phyloP scores from a whole-genome alignment of 1,284 basidiomycete species.

The Ceratobasidium papillatum region DNA sequence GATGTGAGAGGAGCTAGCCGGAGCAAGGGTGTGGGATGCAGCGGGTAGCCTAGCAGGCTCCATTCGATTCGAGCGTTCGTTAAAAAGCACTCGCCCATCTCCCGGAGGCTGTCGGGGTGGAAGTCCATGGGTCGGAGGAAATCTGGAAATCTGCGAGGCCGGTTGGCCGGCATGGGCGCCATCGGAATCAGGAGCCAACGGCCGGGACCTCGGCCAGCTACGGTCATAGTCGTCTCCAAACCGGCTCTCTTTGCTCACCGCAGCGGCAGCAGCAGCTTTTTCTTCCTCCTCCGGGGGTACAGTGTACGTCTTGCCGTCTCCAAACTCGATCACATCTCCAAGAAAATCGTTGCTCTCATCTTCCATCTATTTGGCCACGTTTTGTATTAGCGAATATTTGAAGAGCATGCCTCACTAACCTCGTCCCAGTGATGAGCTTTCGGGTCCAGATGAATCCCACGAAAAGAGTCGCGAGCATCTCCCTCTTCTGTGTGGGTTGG shows the following conservation, averaged over 20 bases:
- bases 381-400: not conserved
- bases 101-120: slow-evolving; percentile 49
- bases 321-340: slow-evolving; percentile 90
- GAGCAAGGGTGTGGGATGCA: slow-evolving; percentile 38
- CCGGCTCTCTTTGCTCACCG: slow-evolving; percentile 77
- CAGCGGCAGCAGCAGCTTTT: slow-evolving; percentile 45
- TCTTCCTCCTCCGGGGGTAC: slow-evolving; percentile 63
- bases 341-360: slow-evolving; percentile 92
- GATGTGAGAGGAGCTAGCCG: slow-evolving; percentile 25
- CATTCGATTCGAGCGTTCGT: slow-evolving; percentile 84
- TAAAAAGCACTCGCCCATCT: slow-evolving; percentile 74
- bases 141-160: slow-evolving; percentile 53
- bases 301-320: slow-evolving; percentile 88
- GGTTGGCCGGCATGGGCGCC: slow-evolving; percentile 47
- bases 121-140: slow-evolving; percentile 43
- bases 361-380: slow-evolving; percentile 65
- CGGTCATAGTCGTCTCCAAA: slow-evolving; percentile 91
- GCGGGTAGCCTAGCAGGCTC: slow-evolving; percentile 60
- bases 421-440: slow-evolving; percentile 97
- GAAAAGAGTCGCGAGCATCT: slow-evolving; percentile 88
- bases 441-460: slow-evolving; percentile 88
- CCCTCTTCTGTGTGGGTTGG: slow-evolving; percentile 6
- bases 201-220: slow-evolving; percentile 76
- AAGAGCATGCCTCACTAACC: slow-evolving; percentile 61
- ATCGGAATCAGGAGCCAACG: slow-evolving; percentile 26